A percentile compares a stretch with the other conserved stretches of the same genome.
phyloP scores from a whole-genome alignment of 176 grass and related monocot genomes.

The bread wheat (Triticum aestivum) region DNA sequence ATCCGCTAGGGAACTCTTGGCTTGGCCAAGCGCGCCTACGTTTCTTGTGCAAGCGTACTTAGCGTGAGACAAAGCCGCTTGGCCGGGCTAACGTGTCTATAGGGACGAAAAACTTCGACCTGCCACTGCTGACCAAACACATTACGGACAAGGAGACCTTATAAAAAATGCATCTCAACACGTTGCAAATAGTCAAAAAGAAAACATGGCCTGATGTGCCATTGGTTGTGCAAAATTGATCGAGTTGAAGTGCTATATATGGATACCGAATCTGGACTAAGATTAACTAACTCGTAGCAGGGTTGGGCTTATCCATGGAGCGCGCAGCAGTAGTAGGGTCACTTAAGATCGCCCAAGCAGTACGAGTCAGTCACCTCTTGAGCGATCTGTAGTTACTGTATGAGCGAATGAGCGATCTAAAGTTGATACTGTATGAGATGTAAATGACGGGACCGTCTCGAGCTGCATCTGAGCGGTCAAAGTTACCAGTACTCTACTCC shows the following conservation, averaged over 20 bases:
- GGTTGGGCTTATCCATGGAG: background rate
- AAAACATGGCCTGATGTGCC: background rate
- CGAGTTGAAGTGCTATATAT: background rate
- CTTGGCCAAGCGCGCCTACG: background rate
- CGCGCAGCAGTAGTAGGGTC: background rate
- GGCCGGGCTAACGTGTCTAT: background rate
- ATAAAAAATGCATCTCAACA: background rate
- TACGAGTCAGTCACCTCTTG: background rate
- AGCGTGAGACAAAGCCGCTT: background rate
- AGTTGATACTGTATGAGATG: background rate
- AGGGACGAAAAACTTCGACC: background rate
- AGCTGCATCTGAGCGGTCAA: conserved; percentile 16
- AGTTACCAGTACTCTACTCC: background rate
- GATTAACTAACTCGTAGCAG: background rate
- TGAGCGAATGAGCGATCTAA: too few species aligned
- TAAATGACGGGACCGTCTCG: conserved; percentile 9
- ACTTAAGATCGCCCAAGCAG: background rate
- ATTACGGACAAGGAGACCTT: background rate
- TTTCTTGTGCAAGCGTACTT: conserved; percentile 22
- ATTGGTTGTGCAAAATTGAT: background rate
- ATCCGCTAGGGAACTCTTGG: background rate
- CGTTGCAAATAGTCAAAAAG: background rate
- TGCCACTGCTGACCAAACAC: background rate
- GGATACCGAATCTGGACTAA: background rate
- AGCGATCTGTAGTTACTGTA: background rate